phyloP scores from a whole-genome alignment of 164 flowering plant genomes.

The Umbellularia californica region DNA sequence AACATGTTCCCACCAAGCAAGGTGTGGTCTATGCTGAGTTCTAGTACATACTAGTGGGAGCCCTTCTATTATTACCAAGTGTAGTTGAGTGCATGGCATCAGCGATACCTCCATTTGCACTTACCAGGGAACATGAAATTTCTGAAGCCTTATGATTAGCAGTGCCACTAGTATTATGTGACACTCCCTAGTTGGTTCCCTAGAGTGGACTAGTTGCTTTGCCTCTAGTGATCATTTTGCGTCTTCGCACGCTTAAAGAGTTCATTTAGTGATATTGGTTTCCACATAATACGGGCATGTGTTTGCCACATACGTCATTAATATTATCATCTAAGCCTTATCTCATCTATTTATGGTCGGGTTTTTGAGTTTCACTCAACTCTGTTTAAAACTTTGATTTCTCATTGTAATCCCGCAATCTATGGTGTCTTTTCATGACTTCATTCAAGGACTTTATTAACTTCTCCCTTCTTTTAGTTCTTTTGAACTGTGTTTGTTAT shows the following conservation, averaged over 20 bases:
- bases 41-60: not conserved
- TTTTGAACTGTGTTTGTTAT: no score
- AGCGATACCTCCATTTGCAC: not conserved
- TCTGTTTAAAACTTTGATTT: no score
- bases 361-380: no score
- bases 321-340: no score
- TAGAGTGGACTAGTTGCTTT: not conserved
- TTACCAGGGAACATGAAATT: not conserved
- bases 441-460: no score
- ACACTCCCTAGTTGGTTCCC: not conserved
- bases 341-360: no score
- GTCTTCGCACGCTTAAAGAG: not conserved
- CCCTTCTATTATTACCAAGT: not conserved
- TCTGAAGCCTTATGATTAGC: not conserved
- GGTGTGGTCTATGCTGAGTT: not conserved
- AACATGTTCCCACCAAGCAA: constrained; percentile 10
- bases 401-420: no score
- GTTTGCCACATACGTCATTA: not conserved
- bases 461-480: no score
- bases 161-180: not conserved
- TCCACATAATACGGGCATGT: not conserved
- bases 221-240: not conserved
- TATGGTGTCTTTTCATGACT: no score
- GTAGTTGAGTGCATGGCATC: not conserved
- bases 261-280: not conserved